These are phyloP conservation scores for Puccinia coronata DNA, from an alignment of 1,284 basidiomycete species.

Conservation along the genomic window DNA sequence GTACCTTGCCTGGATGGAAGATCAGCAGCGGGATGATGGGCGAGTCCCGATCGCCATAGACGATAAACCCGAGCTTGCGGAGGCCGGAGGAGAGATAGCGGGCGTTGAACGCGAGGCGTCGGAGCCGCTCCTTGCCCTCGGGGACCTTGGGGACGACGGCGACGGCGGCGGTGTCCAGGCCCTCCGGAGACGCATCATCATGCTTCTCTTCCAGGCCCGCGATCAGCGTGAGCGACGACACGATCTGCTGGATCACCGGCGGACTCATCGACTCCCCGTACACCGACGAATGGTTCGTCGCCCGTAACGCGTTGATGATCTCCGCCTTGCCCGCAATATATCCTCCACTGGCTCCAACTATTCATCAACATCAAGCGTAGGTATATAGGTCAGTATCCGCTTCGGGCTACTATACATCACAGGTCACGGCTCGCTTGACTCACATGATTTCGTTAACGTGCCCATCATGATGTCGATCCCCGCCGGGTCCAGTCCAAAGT, in stretches of 20 bases:
- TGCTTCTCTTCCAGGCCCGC: constrained; percentile 69
- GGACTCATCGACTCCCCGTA: constrained; percentile 92
- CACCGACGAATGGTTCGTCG: constrained; percentile 77
- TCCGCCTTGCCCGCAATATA: constrained; percentile 84
- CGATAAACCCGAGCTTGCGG: constrained; percentile 92
- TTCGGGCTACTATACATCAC: too few species aligned
- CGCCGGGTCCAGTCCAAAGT: constrained; percentile 81
- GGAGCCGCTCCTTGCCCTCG: constrained; percentile 79
- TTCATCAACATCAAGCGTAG: too few species aligned
- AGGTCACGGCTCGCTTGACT: neutral
- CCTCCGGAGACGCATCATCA: too few species aligned
- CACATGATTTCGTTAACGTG: constrained; percentile 84
- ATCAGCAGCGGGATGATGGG: constrained; percentile 91
- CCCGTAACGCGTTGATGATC: constrained; percentile 77
- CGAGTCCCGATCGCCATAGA: constrained; percentile 85
- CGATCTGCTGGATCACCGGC: constrained; percentile 84
- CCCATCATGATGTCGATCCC: constrained; percentile 94
- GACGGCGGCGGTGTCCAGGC: too few species aligned
- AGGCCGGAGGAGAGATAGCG: constrained; percentile 86
- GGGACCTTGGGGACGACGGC: constrained; percentile 65
- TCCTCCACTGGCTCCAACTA: constrained; percentile 94
- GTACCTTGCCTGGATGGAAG: constrained; percentile 91
- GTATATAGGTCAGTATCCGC: too few species aligned
- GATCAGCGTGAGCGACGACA: constrained; percentile 91
- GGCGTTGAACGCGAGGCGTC: constrained; percentile 90